phyloP scores from a whole-genome alignment of 768 basidiomycete species.

The Stropharia rugosoannulata region DNA sequence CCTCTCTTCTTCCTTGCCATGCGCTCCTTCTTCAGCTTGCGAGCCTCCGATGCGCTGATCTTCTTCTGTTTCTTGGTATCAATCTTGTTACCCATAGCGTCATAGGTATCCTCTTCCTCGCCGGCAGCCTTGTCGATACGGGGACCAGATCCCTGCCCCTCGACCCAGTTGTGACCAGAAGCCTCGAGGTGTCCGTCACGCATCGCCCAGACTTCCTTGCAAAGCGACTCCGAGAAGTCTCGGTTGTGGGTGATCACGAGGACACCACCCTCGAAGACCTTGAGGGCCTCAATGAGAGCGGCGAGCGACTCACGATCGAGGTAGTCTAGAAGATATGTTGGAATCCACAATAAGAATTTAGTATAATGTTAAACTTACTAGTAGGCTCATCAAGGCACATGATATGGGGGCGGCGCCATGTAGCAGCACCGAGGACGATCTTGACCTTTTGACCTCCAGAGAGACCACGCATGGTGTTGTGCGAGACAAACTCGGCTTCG shows the following conservation, averaged over 20 bases:
- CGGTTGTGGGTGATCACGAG: conserved; percentile 97
- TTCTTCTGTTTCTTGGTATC: conserved; percentile 86
- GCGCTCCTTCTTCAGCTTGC: conserved; percentile 97
- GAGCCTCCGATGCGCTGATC: conserved; percentile 74
- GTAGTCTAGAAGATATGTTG: conserved; percentile 62
- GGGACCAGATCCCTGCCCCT: conserved; percentile 93
- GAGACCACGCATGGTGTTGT: conserved; percentile 99
- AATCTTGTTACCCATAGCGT: conserved; percentile 99
- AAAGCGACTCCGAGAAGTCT: conserved; percentile 98
- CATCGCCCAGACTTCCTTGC: conserved; percentile 99
- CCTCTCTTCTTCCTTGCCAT: conserved; percentile 88
- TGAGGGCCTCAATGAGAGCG: conserved; percentile 96
- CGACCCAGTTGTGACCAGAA: conserved; percentile 99
- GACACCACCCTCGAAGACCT: conserved; percentile 98
- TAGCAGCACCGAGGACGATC: conserved; percentile 97
- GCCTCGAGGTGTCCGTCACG: conserved; percentile 94
- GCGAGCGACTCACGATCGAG: conserved; percentile 99
- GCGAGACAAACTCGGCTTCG: conserved; percentile 97
- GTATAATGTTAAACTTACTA: conserved; percentile 42
- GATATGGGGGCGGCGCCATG: conserved; percentile 98
- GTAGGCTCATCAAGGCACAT: conserved; percentile 98
- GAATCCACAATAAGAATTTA: background rate
- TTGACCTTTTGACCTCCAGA: conserved; percentile 99
- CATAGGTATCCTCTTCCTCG: conserved; percentile 88
- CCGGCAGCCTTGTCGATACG: conserved; percentile 94